Percentiles rank a stretch among this genome's conserved stretches.
These are phyloP conservation scores for Oryza glumipatula DNA, from an alignment of 176 grass and related monocot species.

Conservation along the genomic window DNA sequence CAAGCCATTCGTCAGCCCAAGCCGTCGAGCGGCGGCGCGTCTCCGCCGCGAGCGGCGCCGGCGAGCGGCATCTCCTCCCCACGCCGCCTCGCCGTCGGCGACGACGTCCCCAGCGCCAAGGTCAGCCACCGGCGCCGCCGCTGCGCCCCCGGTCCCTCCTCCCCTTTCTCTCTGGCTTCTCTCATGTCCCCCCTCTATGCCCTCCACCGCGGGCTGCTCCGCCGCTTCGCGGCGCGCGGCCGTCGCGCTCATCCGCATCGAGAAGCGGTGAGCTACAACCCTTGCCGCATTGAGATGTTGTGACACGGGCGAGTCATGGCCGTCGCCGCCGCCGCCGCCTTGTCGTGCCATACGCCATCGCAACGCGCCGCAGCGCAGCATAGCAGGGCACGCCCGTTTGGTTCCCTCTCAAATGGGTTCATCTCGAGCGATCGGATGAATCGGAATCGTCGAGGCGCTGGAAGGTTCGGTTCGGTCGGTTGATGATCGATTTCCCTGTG, in stretches of 20 bases:
- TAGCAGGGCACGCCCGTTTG: too few relatives aligned
- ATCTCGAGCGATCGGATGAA: slow-evolving; percentile 28
- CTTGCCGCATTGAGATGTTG: background rate
- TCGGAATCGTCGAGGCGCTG: slow-evolving; percentile 44
- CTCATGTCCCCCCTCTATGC: background rate
- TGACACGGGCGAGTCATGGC: background rate
- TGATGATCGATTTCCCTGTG: slow-evolving; percentile 59
- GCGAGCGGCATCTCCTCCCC: slow-evolving; percentile 42
- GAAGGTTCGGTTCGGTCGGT: slow-evolving; percentile 13
- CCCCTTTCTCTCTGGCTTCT: too few relatives aligned
- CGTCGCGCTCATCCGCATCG: slow-evolving; percentile 61
- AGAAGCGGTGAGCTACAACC: slow-evolving; percentile 53
- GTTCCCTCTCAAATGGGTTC: too few relatives aligned
- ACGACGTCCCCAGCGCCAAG: slow-evolving; percentile 50
- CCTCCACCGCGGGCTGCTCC: background rate
- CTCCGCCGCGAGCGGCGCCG: slow-evolving; percentile 8
- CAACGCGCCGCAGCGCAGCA: too few relatives aligned
- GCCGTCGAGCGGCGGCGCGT: background rate
- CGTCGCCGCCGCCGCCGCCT: too few relatives aligned
- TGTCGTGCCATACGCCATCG: too few relatives aligned
- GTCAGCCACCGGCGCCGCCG: background rate
- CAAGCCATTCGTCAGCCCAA: too few relatives aligned
- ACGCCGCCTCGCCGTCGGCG: slow-evolving; percentile 58
- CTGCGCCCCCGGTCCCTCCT: too few relatives aligned
- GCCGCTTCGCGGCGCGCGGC: background rate